Evolutionary conservation across 2,329 filamentous ascomycete species (phyloP).

Genomic region (Aspergillus latus): DNA sequence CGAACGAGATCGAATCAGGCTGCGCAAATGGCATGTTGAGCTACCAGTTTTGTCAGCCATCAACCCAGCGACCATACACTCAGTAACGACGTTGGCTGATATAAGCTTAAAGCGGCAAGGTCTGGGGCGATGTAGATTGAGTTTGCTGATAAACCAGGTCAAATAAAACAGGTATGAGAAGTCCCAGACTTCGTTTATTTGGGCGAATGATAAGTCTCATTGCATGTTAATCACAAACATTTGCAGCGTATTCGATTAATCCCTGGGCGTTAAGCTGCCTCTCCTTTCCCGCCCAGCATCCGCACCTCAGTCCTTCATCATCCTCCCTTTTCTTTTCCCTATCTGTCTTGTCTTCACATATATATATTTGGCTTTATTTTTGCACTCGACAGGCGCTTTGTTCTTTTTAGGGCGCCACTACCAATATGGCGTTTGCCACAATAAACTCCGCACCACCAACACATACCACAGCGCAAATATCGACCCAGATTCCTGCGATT

Average conservation of each 20-base stretch:
- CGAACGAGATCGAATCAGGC: no score
- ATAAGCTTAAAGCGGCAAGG: no score
- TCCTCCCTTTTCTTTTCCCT: conserved; percentile 1
- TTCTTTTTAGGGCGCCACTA: conserved; percentile 11
- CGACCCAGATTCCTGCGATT: conserved; percentile 31
- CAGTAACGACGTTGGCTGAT: no score
- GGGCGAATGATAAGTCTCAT: conserved; percentile 3
- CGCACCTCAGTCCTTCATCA: not conserved
- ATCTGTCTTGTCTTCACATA: not conserved
- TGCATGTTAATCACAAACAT: not conserved
- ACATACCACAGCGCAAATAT: conserved; percentile 7
- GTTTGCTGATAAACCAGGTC: not conserved
- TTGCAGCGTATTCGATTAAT: not conserved
- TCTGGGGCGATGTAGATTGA: not conserved
- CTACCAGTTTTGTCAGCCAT: not conserved
- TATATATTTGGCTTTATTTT: conserved; percentile 3
- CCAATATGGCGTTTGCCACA: conserved; percentile 40
- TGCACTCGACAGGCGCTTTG: not conserved
- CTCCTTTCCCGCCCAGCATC: not conserved
- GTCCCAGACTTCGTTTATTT: conserved; percentile 4
- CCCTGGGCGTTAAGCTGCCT: not conserved
- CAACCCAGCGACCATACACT: no score
- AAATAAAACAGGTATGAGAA: not conserved
- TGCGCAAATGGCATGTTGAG: not conserved
- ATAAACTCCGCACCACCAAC: conserved; percentile 29